Base-by-base conservation (phyloP, 1,284 basidiomycete genomes). In the Cerrena zonata region DNA sequence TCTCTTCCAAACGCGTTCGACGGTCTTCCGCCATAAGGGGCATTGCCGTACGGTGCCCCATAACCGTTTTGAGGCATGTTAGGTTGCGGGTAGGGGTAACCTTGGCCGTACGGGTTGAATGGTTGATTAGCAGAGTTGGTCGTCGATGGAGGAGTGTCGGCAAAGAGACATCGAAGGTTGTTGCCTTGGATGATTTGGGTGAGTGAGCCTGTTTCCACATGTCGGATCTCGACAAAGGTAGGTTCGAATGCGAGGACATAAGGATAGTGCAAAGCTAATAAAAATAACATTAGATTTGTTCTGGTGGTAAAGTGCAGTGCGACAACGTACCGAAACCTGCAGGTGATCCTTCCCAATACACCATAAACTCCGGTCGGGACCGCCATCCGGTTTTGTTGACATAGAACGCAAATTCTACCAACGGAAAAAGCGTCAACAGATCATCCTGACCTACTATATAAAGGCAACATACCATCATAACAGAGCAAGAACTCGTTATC, bases 221-320 rank as follows among this genome's bases (percentile, higher is more conserved):
- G 91, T 40, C 94, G 86, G 45, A 99, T 89, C 69, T 99, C 96
- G 62, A 99, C 87, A 64, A 99, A 99, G 2, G 86, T 89, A 10
- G 94, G 89, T 65, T 99, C 96, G 62, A 99, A 97, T 0, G 95
- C 96, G 39, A 99, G 77, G 26, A 99, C 91, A 67, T 94, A 99
- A 0, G 96, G 95, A 68, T 95, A 95, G 65, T 95, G 91, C 23
- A 98, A 79, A 2, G 96, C 95, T 96, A 62, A 22, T 15, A 27
- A 37, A 53, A 46, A 34, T 24, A n/a, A 15, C 21, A 11, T 42
- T 19, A 42, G 41, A n/a, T 3, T 3, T 22, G 3, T 49, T 26
- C 24, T 27, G 21, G 3, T 38, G 12, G n/a, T 38, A 23, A 23
- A 44, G 22, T 11, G 21, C 22, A 15, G 44, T 3, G 36, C 50